A percentile compares a stretch with the other conserved stretches of the same genome.
phyloP scores from a whole-genome alignment of 2,329 filamentous ascomycete genomes.

The Alternaria metachromatica region DNA sequence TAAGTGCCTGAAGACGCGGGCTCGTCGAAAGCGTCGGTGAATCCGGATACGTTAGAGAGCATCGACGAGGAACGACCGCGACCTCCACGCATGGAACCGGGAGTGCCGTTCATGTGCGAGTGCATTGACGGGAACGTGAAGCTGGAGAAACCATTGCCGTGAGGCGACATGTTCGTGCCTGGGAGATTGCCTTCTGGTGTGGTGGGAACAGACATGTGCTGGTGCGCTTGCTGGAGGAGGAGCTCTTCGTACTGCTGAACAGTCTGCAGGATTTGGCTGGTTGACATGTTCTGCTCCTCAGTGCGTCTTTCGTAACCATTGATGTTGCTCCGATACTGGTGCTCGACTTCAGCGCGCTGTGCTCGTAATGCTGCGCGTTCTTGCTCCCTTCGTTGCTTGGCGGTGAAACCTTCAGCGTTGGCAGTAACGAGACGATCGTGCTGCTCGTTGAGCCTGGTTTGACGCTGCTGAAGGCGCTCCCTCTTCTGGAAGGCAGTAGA shows the following conservation, averaged over 20 bases:
- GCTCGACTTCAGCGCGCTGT: conserved; percentile 44
- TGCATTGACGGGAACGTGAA: conserved; percentile 47
- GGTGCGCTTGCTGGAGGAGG: conserved; percentile 48
- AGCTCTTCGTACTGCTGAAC: conserved; percentile 50
- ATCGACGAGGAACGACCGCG: conserved; percentile 60
- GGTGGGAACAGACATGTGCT: conserved; percentile 50
- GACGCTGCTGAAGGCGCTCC: conserved; percentile 74
- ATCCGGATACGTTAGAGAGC: conserved; percentile 59
- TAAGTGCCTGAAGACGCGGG: conserved; percentile 33
- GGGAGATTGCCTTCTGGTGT: conserved; percentile 68
- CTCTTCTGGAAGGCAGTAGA: conserved; percentile 69
- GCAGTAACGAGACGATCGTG: conserved; percentile 73
- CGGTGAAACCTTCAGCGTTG: conserved; percentile 69
- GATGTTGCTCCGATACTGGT: conserved; percentile 49
- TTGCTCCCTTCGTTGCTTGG: conserved; percentile 59
- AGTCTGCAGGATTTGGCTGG: conserved; percentile 44
- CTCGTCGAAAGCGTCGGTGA: conserved; percentile 56
- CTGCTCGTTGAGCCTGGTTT: conserved; percentile 75
- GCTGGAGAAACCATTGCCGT: conserved; percentile 43
- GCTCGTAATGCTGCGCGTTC: conserved; percentile 48
- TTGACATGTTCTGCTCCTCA: conserved; percentile 47
- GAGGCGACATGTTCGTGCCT: conserved; percentile 55
- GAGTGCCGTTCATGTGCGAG: conserved; percentile 40
- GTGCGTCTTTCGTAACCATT: conserved; percentile 49
- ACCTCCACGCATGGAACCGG: conserved; percentile 43